Evolutionary conservation across 768 basidiomycete species (phyloP).

Genomic region (Leccinum ochraceum): DNA sequence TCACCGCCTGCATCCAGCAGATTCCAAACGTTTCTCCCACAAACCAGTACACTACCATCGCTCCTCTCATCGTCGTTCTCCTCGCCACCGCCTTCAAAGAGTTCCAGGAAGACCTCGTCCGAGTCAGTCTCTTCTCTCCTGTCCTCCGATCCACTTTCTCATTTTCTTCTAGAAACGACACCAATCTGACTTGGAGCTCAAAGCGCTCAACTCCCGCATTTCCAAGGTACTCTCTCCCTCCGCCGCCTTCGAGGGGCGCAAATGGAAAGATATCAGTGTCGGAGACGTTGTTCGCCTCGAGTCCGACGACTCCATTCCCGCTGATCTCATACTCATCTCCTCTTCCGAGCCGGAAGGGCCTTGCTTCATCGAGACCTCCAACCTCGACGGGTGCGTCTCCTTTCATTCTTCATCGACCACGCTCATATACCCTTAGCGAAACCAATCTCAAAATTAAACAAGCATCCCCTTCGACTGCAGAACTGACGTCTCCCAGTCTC

Average conservation of each 20-base stretch:
- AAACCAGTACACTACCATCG: constrained; percentile 93
- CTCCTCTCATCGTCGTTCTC: constrained; percentile 82
- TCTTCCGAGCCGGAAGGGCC: constrained; percentile 96
- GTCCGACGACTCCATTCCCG: constrained; percentile 92
- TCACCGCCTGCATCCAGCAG: constrained; percentile 96
- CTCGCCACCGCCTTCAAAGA: constrained; percentile 98
- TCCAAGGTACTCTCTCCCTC: constrained; percentile 72
- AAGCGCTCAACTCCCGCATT: constrained; percentile 69
- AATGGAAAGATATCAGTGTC: constrained; percentile 88
- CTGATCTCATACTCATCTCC: constrained; percentile 84
- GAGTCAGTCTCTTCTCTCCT: constrained; percentile 29
- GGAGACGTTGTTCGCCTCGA: constrained; percentile 93
- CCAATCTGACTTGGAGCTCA: constrained; percentile 78
- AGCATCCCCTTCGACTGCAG: constrained; percentile 77
- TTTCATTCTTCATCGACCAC: not conserved
- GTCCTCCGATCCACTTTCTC: not conserved
- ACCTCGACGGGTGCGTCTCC: constrained; percentile 83
- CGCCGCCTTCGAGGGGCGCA: constrained; percentile 65
- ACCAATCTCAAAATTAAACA: constrained; percentile 99
- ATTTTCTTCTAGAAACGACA: constrained; percentile 79
- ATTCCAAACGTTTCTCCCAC: constrained; percentile 98
- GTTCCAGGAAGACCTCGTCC: constrained; percentile 78
- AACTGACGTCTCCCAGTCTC: constrained; percentile 56
- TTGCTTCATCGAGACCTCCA: constrained; percentile 97
- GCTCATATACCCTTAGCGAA: constrained; percentile 53